Conservation (phyloP, 2,329 filamentous ascomycete species). For the Alternaria solani region DNA sequence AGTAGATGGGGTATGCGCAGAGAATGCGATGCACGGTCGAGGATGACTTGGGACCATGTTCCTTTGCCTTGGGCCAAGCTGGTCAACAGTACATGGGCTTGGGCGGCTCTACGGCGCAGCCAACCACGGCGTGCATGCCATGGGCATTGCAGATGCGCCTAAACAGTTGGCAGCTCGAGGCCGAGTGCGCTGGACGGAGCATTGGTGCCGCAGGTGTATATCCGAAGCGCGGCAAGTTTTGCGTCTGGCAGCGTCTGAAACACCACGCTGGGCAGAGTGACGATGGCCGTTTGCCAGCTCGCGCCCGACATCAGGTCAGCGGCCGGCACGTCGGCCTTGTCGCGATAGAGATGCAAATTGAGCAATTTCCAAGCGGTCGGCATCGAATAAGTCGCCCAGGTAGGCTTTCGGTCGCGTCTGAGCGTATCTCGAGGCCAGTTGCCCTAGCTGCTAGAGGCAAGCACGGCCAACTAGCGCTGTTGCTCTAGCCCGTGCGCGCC, state of each 20-base stretch:
- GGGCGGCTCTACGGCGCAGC: constrained; percentile 27
- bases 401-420: constrained; percentile 25
- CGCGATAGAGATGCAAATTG: constrained; percentile 19
- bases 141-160: constrained; percentile 15
- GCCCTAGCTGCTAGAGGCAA: constrained; percentile 24
- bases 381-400: constrained; percentile 10
- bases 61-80: constrained; percentile 9
- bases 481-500: constrained; percentile 20
- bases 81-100: constrained; percentile 22
- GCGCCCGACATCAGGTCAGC: background rate
- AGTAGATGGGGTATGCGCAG: constrained; percentile 36
- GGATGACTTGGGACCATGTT: constrained; percentile 9
- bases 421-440: constrained; percentile 34
- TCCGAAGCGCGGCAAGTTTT: constrained; percentile 32
- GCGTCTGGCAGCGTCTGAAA: constrained; percentile 25
- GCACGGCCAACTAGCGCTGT: constrained; percentile 25
- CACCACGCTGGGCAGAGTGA: constrained; percentile 13
- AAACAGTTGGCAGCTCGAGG: background rate
- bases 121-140: constrained; percentile 22
- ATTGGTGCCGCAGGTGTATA: constrained; percentile 20
- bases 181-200: constrained; percentile 3
- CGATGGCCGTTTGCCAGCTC: constrained; percentile 3
- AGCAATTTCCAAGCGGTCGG: constrained; percentile 25
- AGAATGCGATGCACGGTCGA: constrained; percentile 33
- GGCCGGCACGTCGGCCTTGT: constrained; percentile 11